Conservation (phyloP, 768 basidiomycete genomes). For the Leccinum subgranulosum region DNA sequence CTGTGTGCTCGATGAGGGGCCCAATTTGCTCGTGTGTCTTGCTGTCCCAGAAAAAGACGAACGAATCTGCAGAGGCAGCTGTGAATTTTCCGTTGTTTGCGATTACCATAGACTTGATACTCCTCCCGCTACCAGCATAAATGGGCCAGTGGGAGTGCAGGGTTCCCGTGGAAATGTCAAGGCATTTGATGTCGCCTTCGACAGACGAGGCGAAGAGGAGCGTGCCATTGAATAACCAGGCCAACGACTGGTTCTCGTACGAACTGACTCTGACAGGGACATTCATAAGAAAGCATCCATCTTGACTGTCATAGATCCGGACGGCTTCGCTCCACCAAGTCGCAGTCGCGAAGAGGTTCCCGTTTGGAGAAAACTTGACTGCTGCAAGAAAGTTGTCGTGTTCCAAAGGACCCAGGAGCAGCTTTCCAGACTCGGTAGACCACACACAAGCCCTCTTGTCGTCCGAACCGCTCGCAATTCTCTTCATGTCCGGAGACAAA, state of each 20-base stretch:
- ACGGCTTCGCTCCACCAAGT: conserved; percentile 12
- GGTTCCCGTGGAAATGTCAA: conserved; percentile 1
- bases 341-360: conserved; percentile 9
- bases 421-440: conserved; percentile 8
- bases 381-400: conserved; percentile 4
- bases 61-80: conserved; percentile 1
- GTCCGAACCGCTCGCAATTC: conserved; percentile 10
- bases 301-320: conserved; percentile 7
- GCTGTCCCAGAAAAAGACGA: conserved; percentile 11
- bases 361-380: conserved; percentile 14
- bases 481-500: conserved; percentile 10
- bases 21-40: conserved; percentile 2
- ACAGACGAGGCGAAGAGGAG: conserved; percentile 7
- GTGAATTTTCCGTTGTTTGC: conserved; percentile 11
- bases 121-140: not conserved
- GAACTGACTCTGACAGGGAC: conserved; percentile 7
- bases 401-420: conserved; percentile 7
- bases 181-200: conserved; percentile 6
- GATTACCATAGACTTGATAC: conserved; percentile 4
- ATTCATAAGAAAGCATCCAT: conserved; percentile 6
- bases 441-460: conserved; percentile 11
- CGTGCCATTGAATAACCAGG: conserved; percentile 3
- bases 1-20: conserved; percentile 1
- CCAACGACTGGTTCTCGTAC: conserved; percentile 11
- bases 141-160: not conserved